These are phyloP conservation scores for Ramaria rubella DNA, from an alignment of 768 basidiomycete genomes.

Conservation along the genomic window DNA sequence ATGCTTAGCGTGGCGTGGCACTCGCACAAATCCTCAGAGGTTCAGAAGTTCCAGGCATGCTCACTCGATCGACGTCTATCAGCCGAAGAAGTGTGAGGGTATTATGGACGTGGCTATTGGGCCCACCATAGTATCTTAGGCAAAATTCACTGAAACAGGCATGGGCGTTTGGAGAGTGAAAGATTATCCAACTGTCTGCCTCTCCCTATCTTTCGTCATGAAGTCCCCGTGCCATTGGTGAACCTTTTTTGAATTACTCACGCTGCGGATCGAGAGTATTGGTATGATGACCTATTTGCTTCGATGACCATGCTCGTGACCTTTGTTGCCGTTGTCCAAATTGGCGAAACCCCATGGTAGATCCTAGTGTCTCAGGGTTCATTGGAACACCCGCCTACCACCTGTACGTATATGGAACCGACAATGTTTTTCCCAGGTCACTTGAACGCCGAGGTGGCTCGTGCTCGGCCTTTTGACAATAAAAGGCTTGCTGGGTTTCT, in stretches of 20 bases:
- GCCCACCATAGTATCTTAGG: too few relatives aligned
- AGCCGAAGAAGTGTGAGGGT: neutral
- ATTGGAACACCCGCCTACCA: neutral
- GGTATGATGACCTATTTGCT: too few relatives aligned
- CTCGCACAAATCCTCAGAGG: neutral
- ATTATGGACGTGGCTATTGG: too few relatives aligned
- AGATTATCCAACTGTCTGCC: neutral
- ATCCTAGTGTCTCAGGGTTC: neutral
- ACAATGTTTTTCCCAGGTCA: neutral
- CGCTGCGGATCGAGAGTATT: too few relatives aligned
- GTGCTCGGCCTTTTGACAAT: neutral
- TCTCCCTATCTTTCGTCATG: neutral
- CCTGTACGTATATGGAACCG: neutral
- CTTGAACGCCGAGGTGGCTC: neutral
- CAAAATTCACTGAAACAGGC: neutral
- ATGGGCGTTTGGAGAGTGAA: neutral
- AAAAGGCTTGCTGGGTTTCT: neutral
- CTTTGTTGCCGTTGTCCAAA: neutral
- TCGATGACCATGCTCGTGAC: neutral
- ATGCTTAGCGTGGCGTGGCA: neutral
- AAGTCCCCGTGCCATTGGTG: neutral
- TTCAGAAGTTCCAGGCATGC: neutral
- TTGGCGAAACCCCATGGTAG: neutral
- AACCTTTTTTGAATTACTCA: neutral
- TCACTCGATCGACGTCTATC: neutral